These are phyloP conservation scores for Cutaneotrichosporon sp. DNA, from an alignment of 1,284 basidiomycete species.

Conservation along the genomic window DNA sequence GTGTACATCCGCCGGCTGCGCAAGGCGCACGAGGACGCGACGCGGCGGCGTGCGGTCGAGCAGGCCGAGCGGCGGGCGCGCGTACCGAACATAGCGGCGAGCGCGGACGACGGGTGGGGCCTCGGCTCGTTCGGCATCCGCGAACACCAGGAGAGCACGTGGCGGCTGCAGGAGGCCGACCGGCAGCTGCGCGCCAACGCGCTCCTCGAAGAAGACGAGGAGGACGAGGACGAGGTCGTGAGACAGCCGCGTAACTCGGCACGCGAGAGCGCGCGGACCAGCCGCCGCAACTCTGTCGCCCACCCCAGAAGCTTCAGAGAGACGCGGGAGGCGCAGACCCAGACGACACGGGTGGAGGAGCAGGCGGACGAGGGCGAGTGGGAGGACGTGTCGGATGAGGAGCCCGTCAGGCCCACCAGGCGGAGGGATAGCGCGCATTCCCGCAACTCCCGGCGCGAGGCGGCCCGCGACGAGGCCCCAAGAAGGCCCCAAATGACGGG, in stretches of 20 bases:
- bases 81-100: conserved; percentile 34
- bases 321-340: neutral
- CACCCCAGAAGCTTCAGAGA: neutral
- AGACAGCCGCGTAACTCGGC: neutral
- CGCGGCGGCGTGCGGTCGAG: conserved; percentile 44
- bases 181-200: conserved; percentile 37
- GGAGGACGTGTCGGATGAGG: conserved; percentile 19
- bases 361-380: conserved; percentile 9
- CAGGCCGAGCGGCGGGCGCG: conserved; percentile 42
- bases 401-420: too few relatives aligned
- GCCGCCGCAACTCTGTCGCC: neutral
- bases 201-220: conserved; percentile 32
- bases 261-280: conserved; percentile 1
- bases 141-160: conserved; percentile 52
- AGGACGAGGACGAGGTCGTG: neutral
- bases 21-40: conserved; percentile 52
- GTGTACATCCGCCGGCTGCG: conserved; percentile 49
- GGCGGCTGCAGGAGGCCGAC: conserved; percentile 41
- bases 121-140: conserved; percentile 69
- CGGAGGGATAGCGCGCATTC: too few relatives aligned
- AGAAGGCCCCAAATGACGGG: too few relatives aligned
- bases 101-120: conserved; percentile 59
- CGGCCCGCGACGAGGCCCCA: neutral
- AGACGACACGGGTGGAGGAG: neutral
- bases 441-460: too few relatives aligned